These are phyloP conservation scores for Kokia cookei DNA, from an alignment of 441 rosid genomes.

Conservation along the genomic window DNA sequence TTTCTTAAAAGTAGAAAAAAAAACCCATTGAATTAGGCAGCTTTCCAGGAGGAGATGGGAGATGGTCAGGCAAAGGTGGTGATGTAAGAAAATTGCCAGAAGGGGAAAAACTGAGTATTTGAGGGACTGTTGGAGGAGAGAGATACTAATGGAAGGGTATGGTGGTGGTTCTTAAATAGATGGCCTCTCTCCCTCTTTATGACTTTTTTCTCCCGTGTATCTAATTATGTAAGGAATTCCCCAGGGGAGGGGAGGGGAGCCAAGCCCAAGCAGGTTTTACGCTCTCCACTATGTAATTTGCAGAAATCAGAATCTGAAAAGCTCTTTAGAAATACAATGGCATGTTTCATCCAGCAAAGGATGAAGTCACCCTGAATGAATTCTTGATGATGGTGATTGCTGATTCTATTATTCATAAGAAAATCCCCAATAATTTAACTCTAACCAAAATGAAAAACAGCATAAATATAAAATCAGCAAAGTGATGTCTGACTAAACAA, in stretches of 20 bases:
- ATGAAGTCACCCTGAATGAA: too few relatives aligned
- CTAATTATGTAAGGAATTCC: too few relatives aligned
- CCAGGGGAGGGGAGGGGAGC: too few relatives aligned
- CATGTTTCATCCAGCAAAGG: neutral
- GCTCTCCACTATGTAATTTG: neutral
- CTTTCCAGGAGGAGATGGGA: constrained; percentile 8
- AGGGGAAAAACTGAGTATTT: constrained; percentile 11
- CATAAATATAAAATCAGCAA: too few relatives aligned
- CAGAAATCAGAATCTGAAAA: neutral
- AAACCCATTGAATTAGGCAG: constrained; percentile 17
- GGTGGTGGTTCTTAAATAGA: constrained; percentile 16
- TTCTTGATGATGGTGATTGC: too few relatives aligned
- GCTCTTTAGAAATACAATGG: neutral
- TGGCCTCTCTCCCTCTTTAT: neutral
- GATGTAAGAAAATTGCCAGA: constrained; percentile 8
- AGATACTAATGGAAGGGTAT: constrained; percentile 9
- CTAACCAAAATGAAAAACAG: too few relatives aligned
- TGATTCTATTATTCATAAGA: too few relatives aligned
- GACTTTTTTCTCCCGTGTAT: neutral
- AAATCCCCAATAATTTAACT: too few relatives aligned
- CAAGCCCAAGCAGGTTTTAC: too few relatives aligned
- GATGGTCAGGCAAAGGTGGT: neutral
- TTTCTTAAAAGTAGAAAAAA: neutral
- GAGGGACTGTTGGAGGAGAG: constrained; percentile 22
- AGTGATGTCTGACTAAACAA: too few relatives aligned